These are phyloP conservation scores for Elaeis guineensis DNA, from an alignment of 176 grass and related monocot species.

Conservation along the genomic window DNA sequence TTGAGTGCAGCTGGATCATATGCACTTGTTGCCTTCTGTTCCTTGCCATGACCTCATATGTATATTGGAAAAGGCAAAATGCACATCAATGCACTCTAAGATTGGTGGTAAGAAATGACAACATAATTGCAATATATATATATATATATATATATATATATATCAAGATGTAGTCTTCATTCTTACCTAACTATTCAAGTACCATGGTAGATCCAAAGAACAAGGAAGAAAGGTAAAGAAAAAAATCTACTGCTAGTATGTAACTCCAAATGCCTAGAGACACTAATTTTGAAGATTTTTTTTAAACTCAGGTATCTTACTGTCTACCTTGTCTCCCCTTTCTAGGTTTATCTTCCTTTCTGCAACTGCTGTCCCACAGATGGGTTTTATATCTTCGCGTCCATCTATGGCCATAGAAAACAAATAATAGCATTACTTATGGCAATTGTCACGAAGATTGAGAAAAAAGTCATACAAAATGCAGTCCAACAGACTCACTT, in stretches of 20 bases:
- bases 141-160: too few species aligned
- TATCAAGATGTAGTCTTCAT: too few species aligned
- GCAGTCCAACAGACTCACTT: slow-evolving; percentile 21
- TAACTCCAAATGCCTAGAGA: too few species aligned
- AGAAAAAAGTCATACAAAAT: too few species aligned
- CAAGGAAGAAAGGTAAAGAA: background rate
- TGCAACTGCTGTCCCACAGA: slow-evolving; percentile 83
- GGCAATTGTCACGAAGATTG: too few species aligned
- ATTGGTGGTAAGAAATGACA: background rate
- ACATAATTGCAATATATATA: too few species aligned
- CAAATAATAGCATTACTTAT: background rate
- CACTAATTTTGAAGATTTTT: too few species aligned
- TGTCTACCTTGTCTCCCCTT: slow-evolving; percentile 82
- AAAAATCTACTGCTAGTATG: too few species aligned
- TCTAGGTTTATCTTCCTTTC: slow-evolving; percentile 86
- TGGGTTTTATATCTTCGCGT: slow-evolving; percentile 86
- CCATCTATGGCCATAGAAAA: slow-evolving; percentile 59
- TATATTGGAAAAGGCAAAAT: background rate
- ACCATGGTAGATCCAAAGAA: background rate
- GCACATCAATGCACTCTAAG: background rate
- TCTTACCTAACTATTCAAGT: slow-evolving; percentile 65
- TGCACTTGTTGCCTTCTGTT: slow-evolving; percentile 86
- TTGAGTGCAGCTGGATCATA: slow-evolving; percentile 90
- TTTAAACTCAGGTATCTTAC: background rate
- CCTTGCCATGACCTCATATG: slow-evolving; percentile 75